Conservation (phyloP, 1,139 yeast species). For the Candida pseudocylindracea region DNA sequence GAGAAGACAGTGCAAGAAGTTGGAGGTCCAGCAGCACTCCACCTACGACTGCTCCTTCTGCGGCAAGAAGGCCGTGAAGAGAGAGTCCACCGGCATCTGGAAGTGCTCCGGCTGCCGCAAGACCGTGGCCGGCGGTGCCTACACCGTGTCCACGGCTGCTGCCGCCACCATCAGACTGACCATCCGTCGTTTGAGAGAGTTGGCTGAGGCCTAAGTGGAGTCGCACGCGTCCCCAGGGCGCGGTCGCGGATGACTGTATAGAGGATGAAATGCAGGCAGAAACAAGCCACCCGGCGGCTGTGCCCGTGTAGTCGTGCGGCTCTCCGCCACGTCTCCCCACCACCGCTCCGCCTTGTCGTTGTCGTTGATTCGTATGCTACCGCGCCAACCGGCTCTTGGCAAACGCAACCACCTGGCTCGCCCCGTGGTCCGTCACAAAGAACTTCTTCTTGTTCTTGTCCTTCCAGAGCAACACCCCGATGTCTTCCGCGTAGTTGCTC, state of each 20-base stretch:
- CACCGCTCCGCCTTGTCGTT: no score
- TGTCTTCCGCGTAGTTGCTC: slow-evolving; percentile 63
- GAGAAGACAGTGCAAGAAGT: slow-evolving; percentile 99
- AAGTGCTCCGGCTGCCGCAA: slow-evolving; percentile 82
- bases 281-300: no score
- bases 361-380: not conserved
- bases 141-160: slow-evolving; percentile 97
- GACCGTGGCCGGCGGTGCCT: slow-evolving; percentile 99
- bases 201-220: slow-evolving; percentile 80
- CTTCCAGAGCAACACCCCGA: slow-evolving; percentile 79
- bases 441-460: slow-evolving; percentile 55
- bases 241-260: no score
- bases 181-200: slow-evolving; percentile 99
- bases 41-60: slow-evolving; percentile 99
- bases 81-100: slow-evolving; percentile 99
- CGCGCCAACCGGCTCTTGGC: slow-evolving; percentile 32
- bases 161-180: slow-evolving; percentile 99
- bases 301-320: no score
- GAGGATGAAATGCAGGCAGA: no score
- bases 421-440: slow-evolving; percentile 70
- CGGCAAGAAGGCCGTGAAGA: slow-evolving; percentile 96
- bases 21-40: slow-evolving; percentile 98
- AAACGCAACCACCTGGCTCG: slow-evolving; percentile 66
- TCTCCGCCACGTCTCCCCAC: no score
- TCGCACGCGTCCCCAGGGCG: no score